These are phyloP conservation scores for Gleditsia sinensis DNA, from an alignment of 306 rosid genomes.

Conservation along the genomic window DNA sequence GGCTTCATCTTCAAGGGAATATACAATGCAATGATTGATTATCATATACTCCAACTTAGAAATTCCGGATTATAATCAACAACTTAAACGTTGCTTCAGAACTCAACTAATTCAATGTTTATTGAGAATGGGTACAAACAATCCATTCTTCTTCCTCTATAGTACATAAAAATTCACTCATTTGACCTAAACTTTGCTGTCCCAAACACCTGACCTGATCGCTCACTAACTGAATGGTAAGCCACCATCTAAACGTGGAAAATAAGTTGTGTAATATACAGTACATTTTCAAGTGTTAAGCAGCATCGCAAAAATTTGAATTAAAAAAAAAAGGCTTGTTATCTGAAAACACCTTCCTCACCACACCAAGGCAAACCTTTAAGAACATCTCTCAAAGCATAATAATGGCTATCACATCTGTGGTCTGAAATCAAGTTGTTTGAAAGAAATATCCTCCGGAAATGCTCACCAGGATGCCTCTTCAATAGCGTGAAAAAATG, in stretches of 20 bases:
- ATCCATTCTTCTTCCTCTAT: constrained; percentile 7
- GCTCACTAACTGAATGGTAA: background rate
- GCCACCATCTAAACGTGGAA: constrained; percentile 25
- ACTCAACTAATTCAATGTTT: constrained; percentile 15
- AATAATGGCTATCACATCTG: constrained; percentile 78
- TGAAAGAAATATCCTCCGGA: constrained; percentile 74
- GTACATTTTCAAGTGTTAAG: constrained; percentile 9
- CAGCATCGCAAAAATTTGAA: background rate
- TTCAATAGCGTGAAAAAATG: constrained; percentile 69
- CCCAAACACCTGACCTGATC: background rate
- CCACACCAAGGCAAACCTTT: constrained; percentile 65
- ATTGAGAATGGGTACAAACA: constrained; percentile 18
- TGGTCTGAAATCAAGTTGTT: constrained; percentile 84
- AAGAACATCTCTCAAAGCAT: constrained; percentile 91
- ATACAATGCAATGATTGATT: too few relatives aligned
- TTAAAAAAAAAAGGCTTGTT: background rate
- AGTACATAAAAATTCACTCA: constrained; percentile 20
- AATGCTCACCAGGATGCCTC: constrained; percentile 83
- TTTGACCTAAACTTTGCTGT: constrained; percentile 21
- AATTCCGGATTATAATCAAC: too few relatives aligned
- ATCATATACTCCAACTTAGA: too few relatives aligned
- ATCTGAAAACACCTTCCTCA: constrained; percentile 57
- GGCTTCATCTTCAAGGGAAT: background rate
- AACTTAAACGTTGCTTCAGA: constrained; percentile 2
- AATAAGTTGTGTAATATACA: constrained; percentile 15